Conservation (phyloP, 169 alveolate species). For the Plasmodium ovale region DNA sequence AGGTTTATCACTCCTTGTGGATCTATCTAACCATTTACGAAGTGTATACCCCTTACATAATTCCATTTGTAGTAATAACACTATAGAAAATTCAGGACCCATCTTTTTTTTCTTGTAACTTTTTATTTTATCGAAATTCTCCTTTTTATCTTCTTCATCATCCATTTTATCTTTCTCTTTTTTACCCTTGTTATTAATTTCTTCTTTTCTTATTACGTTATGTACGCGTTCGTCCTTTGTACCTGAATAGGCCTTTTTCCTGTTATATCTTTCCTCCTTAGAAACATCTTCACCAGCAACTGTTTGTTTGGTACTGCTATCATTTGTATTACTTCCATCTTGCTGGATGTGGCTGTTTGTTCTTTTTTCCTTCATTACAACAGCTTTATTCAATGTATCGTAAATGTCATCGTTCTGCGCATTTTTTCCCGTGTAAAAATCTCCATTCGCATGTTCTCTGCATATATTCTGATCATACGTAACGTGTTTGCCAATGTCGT, state of each 20-base stretch:
- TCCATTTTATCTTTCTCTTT: constrained; percentile 30
- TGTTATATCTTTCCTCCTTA: not conserved
- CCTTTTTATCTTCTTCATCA: constrained; percentile 67
- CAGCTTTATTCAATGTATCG: not conserved
- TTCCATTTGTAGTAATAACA: constrained; percentile 91
- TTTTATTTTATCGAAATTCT: constrained; percentile 42
- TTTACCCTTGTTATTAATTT: constrained; percentile 73
- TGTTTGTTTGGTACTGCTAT: not conserved
- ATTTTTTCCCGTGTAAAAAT: not conserved
- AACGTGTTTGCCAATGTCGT: too few species aligned
- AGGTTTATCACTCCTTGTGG: constrained; percentile 81
- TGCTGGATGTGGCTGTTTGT: too few species aligned
- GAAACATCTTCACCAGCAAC: not conserved
- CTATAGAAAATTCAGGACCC: constrained; percentile 81
- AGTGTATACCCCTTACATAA: constrained; percentile 90
- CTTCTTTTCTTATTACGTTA: constrained; percentile 74
- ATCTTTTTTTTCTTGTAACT: constrained; percentile 69
- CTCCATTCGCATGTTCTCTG: too few species aligned
- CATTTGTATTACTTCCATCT: not conserved
- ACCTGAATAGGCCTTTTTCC: not conserved
- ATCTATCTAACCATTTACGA: constrained; percentile 89
- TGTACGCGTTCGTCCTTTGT: not conserved
- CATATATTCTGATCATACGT: too few species aligned
- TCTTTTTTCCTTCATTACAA: not conserved
- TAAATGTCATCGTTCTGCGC: not conserved